Conservation (phyloP, 1,284 basidiomycete species). For the Irpex rosettiformis region DNA sequence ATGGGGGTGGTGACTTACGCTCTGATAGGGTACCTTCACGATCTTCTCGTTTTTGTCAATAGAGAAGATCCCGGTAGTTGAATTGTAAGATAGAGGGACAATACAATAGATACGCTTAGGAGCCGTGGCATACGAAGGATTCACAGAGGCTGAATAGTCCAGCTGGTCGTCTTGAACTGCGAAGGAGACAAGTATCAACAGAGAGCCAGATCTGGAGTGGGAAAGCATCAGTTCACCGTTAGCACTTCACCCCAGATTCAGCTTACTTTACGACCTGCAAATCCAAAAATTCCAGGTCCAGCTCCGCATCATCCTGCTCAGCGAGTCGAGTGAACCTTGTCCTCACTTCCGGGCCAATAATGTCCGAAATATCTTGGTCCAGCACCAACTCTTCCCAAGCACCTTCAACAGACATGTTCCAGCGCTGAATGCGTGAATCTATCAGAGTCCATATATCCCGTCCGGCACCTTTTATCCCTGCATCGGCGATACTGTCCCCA, state of each 20-base stretch:
- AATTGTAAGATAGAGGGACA: constrained; percentile 39
- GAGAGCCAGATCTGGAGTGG: constrained; percentile 23
- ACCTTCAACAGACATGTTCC: constrained; percentile 61
- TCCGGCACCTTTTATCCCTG: neutral
- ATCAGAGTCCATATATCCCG: constrained; percentile 60
- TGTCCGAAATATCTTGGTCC: constrained; percentile 49
- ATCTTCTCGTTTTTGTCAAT: constrained; percentile 51
- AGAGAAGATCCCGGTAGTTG: constrained; percentile 36
- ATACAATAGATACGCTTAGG: constrained; percentile 65
- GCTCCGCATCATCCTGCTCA: constrained; percentile 35
- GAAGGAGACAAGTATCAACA: constrained; percentile 67
- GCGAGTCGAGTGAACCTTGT: constrained; percentile 35
- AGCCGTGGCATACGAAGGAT: constrained; percentile 30
- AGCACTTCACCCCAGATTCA: neutral
- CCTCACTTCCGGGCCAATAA: constrained; percentile 41
- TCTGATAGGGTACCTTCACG: constrained; percentile 70
- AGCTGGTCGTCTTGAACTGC: constrained; percentile 47
- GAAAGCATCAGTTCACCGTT: neutral
- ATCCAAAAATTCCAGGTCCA: constrained; percentile 71
- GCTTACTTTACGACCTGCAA: constrained; percentile 58
- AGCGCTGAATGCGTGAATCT: constrained; percentile 63
- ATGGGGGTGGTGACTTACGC: too few species aligned
- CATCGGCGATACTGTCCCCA: constrained; percentile 33
- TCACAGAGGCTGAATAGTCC: constrained; percentile 27
- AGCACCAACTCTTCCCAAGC: constrained; percentile 56